Base-by-base conservation (phyloP, 2,329 filamentous ascomycete genomes). In the Talaromyces sp. region DNA sequence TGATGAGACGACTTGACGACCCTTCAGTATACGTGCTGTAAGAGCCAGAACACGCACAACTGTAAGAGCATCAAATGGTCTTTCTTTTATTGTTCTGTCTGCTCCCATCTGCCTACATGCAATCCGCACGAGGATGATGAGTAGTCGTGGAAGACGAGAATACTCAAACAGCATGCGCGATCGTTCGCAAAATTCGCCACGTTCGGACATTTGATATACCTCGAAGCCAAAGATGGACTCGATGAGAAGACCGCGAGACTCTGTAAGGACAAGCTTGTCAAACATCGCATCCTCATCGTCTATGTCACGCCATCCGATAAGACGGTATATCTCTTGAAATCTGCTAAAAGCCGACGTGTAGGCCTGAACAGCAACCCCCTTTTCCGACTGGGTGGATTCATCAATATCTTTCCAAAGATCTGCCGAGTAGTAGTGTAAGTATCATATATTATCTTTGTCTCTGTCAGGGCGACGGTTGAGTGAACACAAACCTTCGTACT, bases 211-310 rank as follows among this genome's bases (percentile, higher is more conserved):
- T 48, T 56, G 57, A 60, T 65, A 60, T 31, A 6, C 37, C 39
- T 65, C 63, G 13, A 65, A 1, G 1, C 63, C 57, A 39, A 60
- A 65, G 63, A 65, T 60, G 0, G 56, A 65, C 57, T 65, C 57
- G 37, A 65, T 60, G 3, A 65, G 56, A 48, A 60, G 47, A 56
- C 3, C 63, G 14, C 57, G 47, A 10, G 35, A 60, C 16, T 65
- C 35, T 47, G 39, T 61, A 10, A 65, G 48, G 27, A 39, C 9
- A 45, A 13, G 13, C 19, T 57, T 39, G 27, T 60, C 47, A 56
- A 52, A 60, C 27, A 27, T 11, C 11, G 45, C 11, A 48, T 60
- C 35, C 35, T 27, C 27, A 6, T 60, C 47, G 5, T 54, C 37
- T 1, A 5, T 33, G 11, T 39, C 37, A 47, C 57, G 35, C 63